Percentiles rank a stretch among this genome's conserved stretches.
These are phyloP conservation scores for Colletotrichum agaves DNA, from an alignment of 2,329 filamentous ascomycete genomes.

Conservation along the genomic window DNA sequence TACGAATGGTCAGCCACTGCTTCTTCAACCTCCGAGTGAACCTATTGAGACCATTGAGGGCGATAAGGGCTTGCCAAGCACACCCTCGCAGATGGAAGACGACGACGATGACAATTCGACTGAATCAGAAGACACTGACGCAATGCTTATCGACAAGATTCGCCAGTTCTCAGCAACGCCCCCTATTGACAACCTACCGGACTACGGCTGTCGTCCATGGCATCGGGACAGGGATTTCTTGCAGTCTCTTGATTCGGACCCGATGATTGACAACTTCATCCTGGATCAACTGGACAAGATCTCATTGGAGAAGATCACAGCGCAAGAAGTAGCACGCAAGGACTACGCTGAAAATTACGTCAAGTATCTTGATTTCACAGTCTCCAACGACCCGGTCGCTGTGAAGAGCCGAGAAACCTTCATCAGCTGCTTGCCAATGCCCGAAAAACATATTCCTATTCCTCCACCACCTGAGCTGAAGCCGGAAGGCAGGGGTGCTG, in stretches of 20 bases:
- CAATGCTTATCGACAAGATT: slow-evolving; percentile 59
- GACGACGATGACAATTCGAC: slow-evolving; percentile 64
- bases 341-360: slow-evolving; percentile 61
- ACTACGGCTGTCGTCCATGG: slow-evolving; percentile 59
- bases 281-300: slow-evolving; percentile 56
- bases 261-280: slow-evolving; percentile 58
- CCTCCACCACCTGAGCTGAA: slow-evolving; percentile 61
- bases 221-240: slow-evolving; percentile 58
- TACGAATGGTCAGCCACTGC: slow-evolving; percentile 10
- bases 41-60: slow-evolving; percentile 42
- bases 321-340: slow-evolving; percentile 53
- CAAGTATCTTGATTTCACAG: slow-evolving; percentile 65
- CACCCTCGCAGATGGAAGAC: slow-evolving; percentile 58
- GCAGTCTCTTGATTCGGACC: slow-evolving; percentile 52
- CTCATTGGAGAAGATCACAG: slow-evolving; percentile 47
- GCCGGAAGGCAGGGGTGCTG: slow-evolving; percentile 64
- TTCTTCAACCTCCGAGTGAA: slow-evolving; percentile 29
- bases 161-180: slow-evolving; percentile 65
- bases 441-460: slow-evolving; percentile 31
- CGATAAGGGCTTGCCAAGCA: slow-evolving; percentile 50
- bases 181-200: slow-evolving; percentile 63
- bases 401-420: slow-evolving; percentile 67
- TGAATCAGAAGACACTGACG: slow-evolving; percentile 65
- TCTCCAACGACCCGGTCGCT: slow-evolving; percentile 65
- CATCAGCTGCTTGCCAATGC: slow-evolving; percentile 36